Conservation (phyloP, 768 basidiomycete species). For the Suillus discolor region DNA sequence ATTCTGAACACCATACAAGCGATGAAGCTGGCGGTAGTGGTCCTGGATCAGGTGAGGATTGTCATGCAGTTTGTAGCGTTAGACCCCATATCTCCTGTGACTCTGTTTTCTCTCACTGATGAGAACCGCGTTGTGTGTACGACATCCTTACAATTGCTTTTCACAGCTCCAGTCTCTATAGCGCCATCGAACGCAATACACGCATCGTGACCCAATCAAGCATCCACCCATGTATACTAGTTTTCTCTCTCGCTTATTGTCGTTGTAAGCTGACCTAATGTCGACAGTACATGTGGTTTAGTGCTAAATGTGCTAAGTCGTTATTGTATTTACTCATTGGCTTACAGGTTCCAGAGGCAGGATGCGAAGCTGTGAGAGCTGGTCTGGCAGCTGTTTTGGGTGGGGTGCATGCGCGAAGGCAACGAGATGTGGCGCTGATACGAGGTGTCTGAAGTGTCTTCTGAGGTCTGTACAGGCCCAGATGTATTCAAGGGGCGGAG, state of each 20-base stretch:
- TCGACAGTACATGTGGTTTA: too few species aligned
- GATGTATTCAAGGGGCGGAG: too few species aligned
- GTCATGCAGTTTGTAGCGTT: neutral
- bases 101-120: conserved; percentile 16
- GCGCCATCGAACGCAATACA: conserved; percentile 13
- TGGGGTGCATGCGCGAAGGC: too few species aligned
- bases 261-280: neutral
- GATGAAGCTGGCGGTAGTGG: conserved; percentile 19
- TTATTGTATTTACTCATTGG: too few species aligned
- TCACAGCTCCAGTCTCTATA: conserved; percentile 9
- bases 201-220: conserved; percentile 1
- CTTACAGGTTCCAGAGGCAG: too few species aligned
- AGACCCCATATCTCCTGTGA: conserved; percentile 5
- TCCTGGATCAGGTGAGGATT: conserved; percentile 26
- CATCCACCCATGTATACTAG: neutral
- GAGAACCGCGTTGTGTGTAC: conserved; percentile 10
- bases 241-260: too few species aligned
- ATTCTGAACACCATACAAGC: conserved; percentile 24
- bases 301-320: too few species aligned
- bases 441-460: too few species aligned
- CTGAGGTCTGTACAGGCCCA: too few species aligned
- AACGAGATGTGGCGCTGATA: too few species aligned
- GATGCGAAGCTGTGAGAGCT: too few species aligned
- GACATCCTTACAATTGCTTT: conserved; percentile 12
- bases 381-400: too few species aligned